phyloP scores from a whole-genome alignment of 345 rosid species.

The Boechera divaricarpa region DNA sequence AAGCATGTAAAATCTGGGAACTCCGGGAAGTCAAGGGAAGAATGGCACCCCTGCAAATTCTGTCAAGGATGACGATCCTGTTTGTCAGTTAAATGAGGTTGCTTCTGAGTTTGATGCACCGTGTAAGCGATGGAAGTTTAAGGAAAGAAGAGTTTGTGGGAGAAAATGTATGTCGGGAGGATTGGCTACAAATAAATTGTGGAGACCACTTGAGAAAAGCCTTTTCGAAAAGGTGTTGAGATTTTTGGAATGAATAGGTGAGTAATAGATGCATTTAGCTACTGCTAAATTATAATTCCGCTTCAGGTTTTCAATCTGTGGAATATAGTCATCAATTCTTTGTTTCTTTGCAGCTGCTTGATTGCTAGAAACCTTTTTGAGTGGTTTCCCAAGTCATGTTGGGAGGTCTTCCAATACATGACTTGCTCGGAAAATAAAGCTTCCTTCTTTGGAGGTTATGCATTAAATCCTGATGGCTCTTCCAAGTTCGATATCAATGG shows the following conservation, averaged over 20 bases:
- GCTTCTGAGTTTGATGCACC: slow-evolving; percentile 51
- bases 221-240: slow-evolving; percentile 89
- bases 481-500: slow-evolving; percentile 83
- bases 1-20: slow-evolving; percentile 65
- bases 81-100: slow-evolving; percentile 51
- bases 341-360: slow-evolving; percentile 68
- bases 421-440: slow-evolving; percentile 68
- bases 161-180: slow-evolving; percentile 63
- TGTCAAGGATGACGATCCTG: slow-evolving; percentile 50
- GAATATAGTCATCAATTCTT: slow-evolving; percentile 18
- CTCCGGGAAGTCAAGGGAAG: slow-evolving; percentile 63
- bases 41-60: slow-evolving; percentile 52
- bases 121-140: slow-evolving; percentile 56
- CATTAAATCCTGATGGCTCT: slow-evolving; percentile 74
- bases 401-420: slow-evolving; percentile 92
- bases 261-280: slow-evolving; percentile 39
- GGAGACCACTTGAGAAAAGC: slow-evolving; percentile 89
- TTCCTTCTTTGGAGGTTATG: slow-evolving; percentile 67
- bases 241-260: slow-evolving; percentile 96
- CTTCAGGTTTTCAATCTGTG: slow-evolving; percentile 1
- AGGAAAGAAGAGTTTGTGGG: slow-evolving; percentile 74
- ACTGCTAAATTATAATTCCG: not conserved
- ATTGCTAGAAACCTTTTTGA: slow-evolving; percentile 93
- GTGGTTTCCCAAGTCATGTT: slow-evolving; percentile 89
- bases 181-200: slow-evolving; percentile 57